phyloP scores from a whole-genome alignment of 306 rosid species.

The Castanea mollissima region DNA sequence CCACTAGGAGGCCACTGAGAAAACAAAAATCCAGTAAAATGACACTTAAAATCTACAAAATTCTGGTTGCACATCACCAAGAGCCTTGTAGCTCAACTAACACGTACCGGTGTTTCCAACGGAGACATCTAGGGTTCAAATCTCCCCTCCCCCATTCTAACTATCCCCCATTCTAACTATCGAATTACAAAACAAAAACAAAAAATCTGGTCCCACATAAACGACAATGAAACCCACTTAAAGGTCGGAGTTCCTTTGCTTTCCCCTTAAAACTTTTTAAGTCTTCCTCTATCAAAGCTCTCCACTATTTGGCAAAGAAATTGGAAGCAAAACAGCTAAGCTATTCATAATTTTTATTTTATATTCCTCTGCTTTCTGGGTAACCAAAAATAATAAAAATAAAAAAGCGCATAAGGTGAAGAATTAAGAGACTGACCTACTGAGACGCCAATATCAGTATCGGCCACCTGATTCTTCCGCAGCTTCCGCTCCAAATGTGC shows the following conservation, averaged over 20 bases:
- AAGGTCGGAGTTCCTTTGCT: not conserved
- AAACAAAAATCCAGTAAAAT: not conserved
- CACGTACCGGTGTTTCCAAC: too few relatives aligned
- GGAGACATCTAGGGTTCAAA: too few relatives aligned
- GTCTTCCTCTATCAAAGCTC: not conserved
- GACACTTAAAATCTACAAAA: not conserved
- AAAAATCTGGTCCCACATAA: not conserved
- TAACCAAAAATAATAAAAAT: not conserved
- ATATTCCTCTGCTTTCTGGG: not conserved
- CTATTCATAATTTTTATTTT: not conserved
- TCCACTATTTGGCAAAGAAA: not conserved
- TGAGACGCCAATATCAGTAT: slow-evolving; percentile 95
- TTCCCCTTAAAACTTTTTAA: not conserved
- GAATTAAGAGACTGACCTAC: slow-evolving; percentile 69
- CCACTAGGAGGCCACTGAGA: not conserved
- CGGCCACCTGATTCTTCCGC: slow-evolving; percentile 98
- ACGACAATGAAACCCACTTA: not conserved
- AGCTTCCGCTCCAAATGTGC: slow-evolving; percentile 99
- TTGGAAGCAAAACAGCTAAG: not conserved
- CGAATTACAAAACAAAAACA: too few relatives aligned
- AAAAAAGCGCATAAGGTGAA: not conserved
- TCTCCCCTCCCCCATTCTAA: too few relatives aligned
- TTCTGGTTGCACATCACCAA: not conserved
- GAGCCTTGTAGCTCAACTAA: too few relatives aligned
- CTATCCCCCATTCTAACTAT: too few relatives aligned